These are phyloP conservation scores for Gaertneriomyces semiglobifer DNA, from an alignment of 192 early-diverging fungal species.

Conservation along the genomic window DNA sequence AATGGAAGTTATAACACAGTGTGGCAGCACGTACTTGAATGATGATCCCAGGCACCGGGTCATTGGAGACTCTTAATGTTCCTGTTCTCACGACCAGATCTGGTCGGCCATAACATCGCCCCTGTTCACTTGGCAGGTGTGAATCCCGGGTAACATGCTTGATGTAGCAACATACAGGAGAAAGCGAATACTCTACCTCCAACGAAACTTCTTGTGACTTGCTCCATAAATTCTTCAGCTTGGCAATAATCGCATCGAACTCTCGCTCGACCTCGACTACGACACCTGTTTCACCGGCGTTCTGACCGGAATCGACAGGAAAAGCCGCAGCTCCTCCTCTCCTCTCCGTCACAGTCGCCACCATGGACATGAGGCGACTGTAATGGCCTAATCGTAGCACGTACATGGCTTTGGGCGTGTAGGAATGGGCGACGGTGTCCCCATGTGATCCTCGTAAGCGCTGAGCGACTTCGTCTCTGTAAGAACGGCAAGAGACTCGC, in stretches of 20 bases:
- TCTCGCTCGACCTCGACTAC: slow-evolving; percentile 12
- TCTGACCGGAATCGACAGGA: background rate
- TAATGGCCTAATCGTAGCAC: slow-evolving; percentile 14
- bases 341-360: slow-evolving; percentile 11
- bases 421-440: background rate
- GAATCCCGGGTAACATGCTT: too few relatives aligned
- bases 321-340: background rate
- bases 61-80: too few relatives aligned
- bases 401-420: slow-evolving; percentile 22
- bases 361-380: slow-evolving; percentile 6
- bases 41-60: too few relatives aligned
- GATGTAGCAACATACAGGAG: too few relatives aligned
- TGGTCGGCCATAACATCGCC: too few relatives aligned
- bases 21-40: too few relatives aligned
- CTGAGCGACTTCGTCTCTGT: slow-evolving; percentile 19
- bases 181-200: slow-evolving; percentile 4
- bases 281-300: slow-evolving; percentile 11
- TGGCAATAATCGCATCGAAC: slow-evolving; percentile 17
- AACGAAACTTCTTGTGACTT: slow-evolving; percentile 10
- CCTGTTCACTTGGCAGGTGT: too few relatives aligned
- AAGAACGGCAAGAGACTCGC: slow-evolving; percentile 16
- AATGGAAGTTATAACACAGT: too few relatives aligned
- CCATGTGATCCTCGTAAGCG: background rate
- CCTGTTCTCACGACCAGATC: too few relatives aligned
- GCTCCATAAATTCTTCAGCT: slow-evolving; percentile 26